Evolutionary conservation across 164 flowering plant species (phyloP).

Genomic region (Piper longum): DNA sequence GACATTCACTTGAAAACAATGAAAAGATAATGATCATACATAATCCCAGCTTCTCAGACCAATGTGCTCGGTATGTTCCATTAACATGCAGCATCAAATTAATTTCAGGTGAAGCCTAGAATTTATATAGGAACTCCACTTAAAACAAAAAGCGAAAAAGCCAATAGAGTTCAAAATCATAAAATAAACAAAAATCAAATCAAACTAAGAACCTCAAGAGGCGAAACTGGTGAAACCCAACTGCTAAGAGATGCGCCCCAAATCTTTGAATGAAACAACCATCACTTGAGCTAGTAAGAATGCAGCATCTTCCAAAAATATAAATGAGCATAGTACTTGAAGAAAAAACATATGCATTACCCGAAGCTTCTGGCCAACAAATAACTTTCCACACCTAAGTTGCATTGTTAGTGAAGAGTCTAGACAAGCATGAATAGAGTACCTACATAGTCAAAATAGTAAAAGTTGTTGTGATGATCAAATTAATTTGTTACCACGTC

Average conservation of each 20-base stretch:
- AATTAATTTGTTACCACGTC: neutral
- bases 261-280: constrained; percentile 38
- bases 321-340: constrained; percentile 2
- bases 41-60: constrained; percentile 87
- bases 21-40: constrained; percentile 28
- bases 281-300: constrained; percentile 12
- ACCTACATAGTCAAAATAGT: constrained; percentile 35
- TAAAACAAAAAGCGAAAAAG: neutral
- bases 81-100: constrained; percentile 54
- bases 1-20: constrained; percentile 2
- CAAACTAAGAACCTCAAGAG: constrained; percentile 55
- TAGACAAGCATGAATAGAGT: constrained; percentile 56
- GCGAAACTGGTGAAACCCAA: constrained; percentile 80
- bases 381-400: constrained; percentile 52
- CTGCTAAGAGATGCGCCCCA: constrained; percentile 84
- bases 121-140: constrained; percentile 6
- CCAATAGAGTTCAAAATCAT: neutral
- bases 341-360: constrained; percentile 20
- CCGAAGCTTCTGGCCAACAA: constrained; percentile 90
- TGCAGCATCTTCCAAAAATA: neutral
- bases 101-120: constrained; percentile 44
- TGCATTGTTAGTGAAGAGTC: constrained; percentile 56
- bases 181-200: neutral
- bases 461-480: neutral
- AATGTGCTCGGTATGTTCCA: constrained; percentile 90